Evolutionary conservation across 805 yeast species (phyloP).

Genomic region (Ogataea naganishii): DNA sequence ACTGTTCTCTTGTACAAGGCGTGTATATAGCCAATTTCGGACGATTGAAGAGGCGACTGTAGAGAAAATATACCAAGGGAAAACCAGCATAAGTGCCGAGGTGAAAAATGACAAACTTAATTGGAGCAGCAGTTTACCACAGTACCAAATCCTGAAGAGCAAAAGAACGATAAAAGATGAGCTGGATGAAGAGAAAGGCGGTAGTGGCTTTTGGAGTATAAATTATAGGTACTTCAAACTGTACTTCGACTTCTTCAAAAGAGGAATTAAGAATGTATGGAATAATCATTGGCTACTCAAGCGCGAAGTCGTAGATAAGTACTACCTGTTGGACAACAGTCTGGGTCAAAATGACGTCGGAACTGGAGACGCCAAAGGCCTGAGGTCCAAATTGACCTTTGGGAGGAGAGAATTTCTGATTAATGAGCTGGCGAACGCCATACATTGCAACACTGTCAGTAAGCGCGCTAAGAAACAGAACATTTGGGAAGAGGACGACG

Average conservation of each 20-base stretch:
- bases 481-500: constrained; percentile 6
- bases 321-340: constrained; percentile 20
- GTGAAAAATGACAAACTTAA: constrained; percentile 1
- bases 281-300: constrained; percentile 26
- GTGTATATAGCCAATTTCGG: too few species aligned
- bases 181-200: constrained; percentile 2
- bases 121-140: background rate
- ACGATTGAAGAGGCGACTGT: too few species aligned
- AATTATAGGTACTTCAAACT: constrained; percentile 12
- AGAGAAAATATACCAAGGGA: too few species aligned
- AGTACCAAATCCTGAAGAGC: constrained; percentile 2
- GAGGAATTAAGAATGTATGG: constrained; percentile 52
- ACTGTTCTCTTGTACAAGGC: too few species aligned
- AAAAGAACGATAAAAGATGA: constrained; percentile 4
- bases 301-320: constrained; percentile 15
- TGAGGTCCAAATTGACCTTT: constrained; percentile 9
- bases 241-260: constrained; percentile 41
- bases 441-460: constrained; percentile 15
- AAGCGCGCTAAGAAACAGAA: constrained; percentile 6
- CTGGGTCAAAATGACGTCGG: constrained; percentile 14
- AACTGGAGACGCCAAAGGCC: constrained; percentile 16
- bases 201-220: constrained; percentile 1
- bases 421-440: constrained; percentile 17
- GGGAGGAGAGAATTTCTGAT: constrained; percentile 9
- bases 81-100: too few species aligned